Conservation (phyloP, 345 rosid genomes). For the Rhizophora apiculata region DNA sequence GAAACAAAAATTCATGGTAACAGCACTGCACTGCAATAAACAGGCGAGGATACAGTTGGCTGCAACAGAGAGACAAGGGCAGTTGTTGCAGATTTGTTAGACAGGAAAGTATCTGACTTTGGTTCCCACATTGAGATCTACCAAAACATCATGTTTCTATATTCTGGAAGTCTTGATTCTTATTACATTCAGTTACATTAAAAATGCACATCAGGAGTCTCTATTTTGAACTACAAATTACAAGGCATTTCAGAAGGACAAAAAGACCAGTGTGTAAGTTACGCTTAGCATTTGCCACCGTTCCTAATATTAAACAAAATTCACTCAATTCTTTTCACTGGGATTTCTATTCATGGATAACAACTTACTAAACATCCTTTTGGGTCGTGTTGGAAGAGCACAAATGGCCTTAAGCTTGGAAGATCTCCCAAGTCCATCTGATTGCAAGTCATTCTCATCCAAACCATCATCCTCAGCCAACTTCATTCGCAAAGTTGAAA, state of each 20-base stretch:
- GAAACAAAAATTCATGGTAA: conserved; percentile 11
- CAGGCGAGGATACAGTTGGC: conserved; percentile 30
- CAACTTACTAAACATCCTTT: conserved; percentile 45
- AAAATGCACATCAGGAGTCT: conserved; percentile 42
- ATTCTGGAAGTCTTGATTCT: conserved; percentile 31
- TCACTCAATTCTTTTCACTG: conserved; percentile 48
- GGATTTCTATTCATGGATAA: conserved; percentile 38
- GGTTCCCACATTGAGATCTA: conserved; percentile 15
- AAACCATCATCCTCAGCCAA: conserved; percentile 70
- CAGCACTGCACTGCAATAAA: conserved; percentile 10
- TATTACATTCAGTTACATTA: conserved; percentile 39
- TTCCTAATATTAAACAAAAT: conserved; percentile 25
- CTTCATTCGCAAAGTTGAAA: conserved; percentile 78
- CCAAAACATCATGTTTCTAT: conserved; percentile 17
- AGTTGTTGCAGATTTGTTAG: conserved; percentile 27
- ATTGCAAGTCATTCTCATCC: conserved; percentile 52
- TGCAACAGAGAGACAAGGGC: conserved; percentile 26
- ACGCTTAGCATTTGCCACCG: conserved; percentile 34
- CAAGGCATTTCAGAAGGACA: conserved; percentile 27
- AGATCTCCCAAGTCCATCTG: conserved; percentile 56
- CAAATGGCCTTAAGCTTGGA: conserved; percentile 71
- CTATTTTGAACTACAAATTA: conserved; percentile 34
- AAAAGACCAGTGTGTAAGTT: conserved; percentile 20
- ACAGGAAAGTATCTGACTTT: conserved; percentile 6
- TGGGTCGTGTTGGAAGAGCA: conserved; percentile 58